These are phyloP conservation scores for Aspergillus luchuensis DNA, from an alignment of 2,329 filamentous ascomycete genomes.

Conservation along the genomic window DNA sequence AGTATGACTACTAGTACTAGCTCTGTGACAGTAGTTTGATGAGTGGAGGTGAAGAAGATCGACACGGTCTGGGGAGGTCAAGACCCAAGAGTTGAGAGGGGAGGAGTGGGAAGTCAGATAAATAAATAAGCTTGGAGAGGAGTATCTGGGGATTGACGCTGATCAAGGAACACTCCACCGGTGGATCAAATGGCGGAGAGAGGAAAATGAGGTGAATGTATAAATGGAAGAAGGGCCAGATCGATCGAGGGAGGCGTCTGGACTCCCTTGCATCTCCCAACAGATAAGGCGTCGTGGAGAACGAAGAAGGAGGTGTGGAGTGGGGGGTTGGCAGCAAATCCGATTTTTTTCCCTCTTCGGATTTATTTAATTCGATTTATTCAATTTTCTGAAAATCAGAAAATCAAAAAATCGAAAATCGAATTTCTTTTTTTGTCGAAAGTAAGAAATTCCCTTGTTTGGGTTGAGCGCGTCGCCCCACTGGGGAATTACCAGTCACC, in stretches of 20 bases:
- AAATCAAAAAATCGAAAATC: neutral
- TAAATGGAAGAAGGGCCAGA: constrained; percentile 22
- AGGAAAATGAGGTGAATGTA: constrained; percentile 11
- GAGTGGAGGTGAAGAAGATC: constrained; percentile 6
- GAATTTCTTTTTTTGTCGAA: neutral
- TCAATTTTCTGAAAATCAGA: constrained; percentile 13
- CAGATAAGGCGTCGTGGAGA: constrained; percentile 27
- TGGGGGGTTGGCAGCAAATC: constrained; percentile 16
- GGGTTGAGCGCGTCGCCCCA: constrained; percentile 12
- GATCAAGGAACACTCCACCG: constrained; percentile 8
- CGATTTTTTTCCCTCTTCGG: constrained; percentile 12
- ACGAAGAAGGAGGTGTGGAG: neutral
- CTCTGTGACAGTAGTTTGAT: too few relatives aligned
- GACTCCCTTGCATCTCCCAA: constrained; percentile 32
- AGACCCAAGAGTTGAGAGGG: neutral
- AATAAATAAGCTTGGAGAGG: constrained; percentile 11
- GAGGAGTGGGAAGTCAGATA: constrained; percentile 8
- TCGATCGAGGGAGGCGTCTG: constrained; percentile 27
- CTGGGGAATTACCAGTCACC: constrained; percentile 17
- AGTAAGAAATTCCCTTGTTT: constrained; percentile 6
- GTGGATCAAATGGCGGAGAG: constrained; percentile 13
- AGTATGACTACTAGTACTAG: neutral
- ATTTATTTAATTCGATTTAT: constrained; percentile 11
- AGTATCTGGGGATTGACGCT: neutral
- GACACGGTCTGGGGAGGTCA: neutral